Evolutionary conservation across 2,329 filamentous ascomycete species (phyloP).

Genomic region (Atkinsonella hypoxylon): DNA sequence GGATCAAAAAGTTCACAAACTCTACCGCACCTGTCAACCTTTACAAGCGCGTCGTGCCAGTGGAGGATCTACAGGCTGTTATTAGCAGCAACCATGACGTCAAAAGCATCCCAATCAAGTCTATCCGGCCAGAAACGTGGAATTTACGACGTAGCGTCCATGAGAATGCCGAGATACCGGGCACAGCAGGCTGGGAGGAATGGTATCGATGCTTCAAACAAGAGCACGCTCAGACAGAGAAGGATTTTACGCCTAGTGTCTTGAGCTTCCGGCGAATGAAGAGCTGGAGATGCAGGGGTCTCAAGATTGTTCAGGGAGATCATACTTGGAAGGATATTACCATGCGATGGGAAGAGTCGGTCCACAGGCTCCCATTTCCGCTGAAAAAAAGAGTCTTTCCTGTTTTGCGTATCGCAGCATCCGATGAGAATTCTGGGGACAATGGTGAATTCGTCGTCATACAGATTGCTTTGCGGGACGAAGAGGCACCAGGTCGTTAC

Average conservation of each 20-base stretch:
- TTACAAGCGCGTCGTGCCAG: conserved; percentile 36
- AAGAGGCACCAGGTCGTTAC: conserved; percentile 29
- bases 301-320: conserved; percentile 26
- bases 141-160: conserved; percentile 52
- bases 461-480: conserved; percentile 34
- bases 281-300: conserved; percentile 32
- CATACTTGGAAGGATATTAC: conserved; percentile 34
- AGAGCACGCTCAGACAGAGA: conserved; percentile 28
- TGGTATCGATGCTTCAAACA: conserved; percentile 48
- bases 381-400: conserved; percentile 55
- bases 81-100: conserved; percentile 21
- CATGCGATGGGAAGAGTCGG: conserved; percentile 49
- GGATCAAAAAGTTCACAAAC: conserved; percentile 34
- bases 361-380: conserved; percentile 48
- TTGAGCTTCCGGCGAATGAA: conserved; percentile 23
- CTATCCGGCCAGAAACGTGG: conserved; percentile 42
- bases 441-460: conserved; percentile 41
- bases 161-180: conserved; percentile 32
- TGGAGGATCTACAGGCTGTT: conserved; percentile 28
- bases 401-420: conserved; percentile 47
- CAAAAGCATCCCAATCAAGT: conserved; percentile 9
- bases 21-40: conserved; percentile 40
- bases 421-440: conserved; percentile 21
- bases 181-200: conserved; percentile 52
- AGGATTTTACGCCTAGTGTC: conserved; percentile 27